Evolutionary conservation across 1,139 yeast genomes (phyloP).

Genomic region (Meyerozyma smithsonii): DNA sequence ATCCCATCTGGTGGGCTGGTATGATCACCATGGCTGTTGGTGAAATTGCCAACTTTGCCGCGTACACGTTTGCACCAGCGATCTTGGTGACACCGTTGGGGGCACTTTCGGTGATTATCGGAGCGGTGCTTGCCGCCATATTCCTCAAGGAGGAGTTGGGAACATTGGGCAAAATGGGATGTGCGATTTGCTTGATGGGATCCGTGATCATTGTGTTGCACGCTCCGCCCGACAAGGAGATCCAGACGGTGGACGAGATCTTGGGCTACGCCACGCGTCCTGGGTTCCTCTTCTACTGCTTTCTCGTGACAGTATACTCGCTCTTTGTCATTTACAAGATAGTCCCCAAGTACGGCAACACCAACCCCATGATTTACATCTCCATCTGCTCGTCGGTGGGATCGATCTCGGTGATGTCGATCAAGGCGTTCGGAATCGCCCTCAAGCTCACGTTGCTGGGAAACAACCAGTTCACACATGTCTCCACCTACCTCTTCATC

Average conservation of each 20-base stretch:
- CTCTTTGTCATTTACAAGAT: slow-evolving; percentile 77
- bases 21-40: slow-evolving; percentile 89
- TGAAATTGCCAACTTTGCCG: slow-evolving; percentile 89
- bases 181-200: slow-evolving; percentile 86
- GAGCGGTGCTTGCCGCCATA: slow-evolving; percentile 83
- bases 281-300: slow-evolving; percentile 66
- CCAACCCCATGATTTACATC: slow-evolving; percentile 85
- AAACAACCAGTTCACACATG: slow-evolving; percentile 83
- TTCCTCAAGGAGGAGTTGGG: slow-evolving; percentile 86
- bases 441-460: slow-evolving; percentile 80
- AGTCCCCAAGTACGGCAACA: slow-evolving; percentile 76
- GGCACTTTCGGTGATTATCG: slow-evolving; percentile 84
- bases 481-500: slow-evolving; percentile 79
- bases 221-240: slow-evolving; percentile 91
- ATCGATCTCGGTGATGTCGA: slow-evolving; percentile 85
- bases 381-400: slow-evolving; percentile 91
- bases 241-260: slow-evolving; percentile 84
- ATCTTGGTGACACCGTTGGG: slow-evolving; percentile 90
- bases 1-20: slow-evolving; percentile 96
- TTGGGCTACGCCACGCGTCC: slow-evolving; percentile 77
- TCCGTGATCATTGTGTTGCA: slow-evolving; percentile 86
- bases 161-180: slow-evolving; percentile 87
- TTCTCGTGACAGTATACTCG: slow-evolving; percentile 60
- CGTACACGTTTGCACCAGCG: slow-evolving; percentile 94
- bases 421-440: slow-evolving; percentile 92